phyloP scores from a whole-genome alignment of 306 rosid species.

The Cucumis sativus region DNA sequence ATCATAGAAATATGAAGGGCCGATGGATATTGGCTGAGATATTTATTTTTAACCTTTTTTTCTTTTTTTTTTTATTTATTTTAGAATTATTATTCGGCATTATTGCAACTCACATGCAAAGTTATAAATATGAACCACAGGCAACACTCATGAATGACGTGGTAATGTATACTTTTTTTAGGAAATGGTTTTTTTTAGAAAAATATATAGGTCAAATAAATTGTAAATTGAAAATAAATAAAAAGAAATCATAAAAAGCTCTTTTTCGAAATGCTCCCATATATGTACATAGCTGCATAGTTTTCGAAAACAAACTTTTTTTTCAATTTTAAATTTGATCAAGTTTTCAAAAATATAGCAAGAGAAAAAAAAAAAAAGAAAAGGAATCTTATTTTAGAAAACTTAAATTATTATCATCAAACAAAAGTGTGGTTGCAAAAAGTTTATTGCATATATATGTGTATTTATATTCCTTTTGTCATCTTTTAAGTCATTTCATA shows the following conservation, averaged over 20 bases:
- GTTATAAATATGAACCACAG: slow-evolving; percentile 5
- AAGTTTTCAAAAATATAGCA: neutral
- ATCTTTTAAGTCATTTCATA: too few relatives aligned
- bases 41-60: neutral
- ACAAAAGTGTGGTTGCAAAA: too few relatives aligned
- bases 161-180: neutral
- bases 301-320: neutral
- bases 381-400: neutral
- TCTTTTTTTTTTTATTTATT: neutral
- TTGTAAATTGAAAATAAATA: neutral
- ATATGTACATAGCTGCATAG: neutral
- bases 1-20: neutral
- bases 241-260: neutral
- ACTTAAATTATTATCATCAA: neutral
- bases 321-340: neutral
- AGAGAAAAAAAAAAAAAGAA: neutral
- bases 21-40: neutral
- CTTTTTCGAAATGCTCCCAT: neutral
- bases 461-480: too few relatives aligned
- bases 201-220: neutral
- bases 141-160: slow-evolving; percentile 6
- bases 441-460: too few relatives aligned
- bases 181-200: neutral
- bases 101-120: slow-evolving; percentile 5
- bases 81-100: neutral